Conservation (phyloP, 2,329 filamentous ascomycete species). For the Colletotrichum truncatum region DNA sequence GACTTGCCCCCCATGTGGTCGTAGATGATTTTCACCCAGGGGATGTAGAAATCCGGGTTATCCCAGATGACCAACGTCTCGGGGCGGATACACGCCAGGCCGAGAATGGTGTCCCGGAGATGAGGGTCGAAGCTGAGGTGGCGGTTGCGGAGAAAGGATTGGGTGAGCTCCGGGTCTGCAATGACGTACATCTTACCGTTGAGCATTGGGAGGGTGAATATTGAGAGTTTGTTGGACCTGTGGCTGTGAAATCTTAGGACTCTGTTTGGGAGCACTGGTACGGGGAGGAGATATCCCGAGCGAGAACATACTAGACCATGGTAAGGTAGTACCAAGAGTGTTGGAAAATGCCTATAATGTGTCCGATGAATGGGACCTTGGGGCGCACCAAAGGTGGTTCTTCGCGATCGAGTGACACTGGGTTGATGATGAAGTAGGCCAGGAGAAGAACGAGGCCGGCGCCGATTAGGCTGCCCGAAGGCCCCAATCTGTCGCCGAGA, state of each 20-base stretch:
- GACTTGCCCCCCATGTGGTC: constrained; percentile 36
- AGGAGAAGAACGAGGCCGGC: too few species aligned
- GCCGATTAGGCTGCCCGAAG: too few species aligned
- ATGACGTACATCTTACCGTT: constrained; percentile 53
- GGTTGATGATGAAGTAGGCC: neutral
- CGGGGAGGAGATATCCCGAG: too few species aligned
- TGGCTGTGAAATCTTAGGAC: too few species aligned
- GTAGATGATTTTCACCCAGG: constrained; percentile 35
- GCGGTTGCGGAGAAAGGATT: constrained; percentile 48
- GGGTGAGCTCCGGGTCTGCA: constrained; percentile 48
- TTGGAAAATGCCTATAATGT: constrained; percentile 53
- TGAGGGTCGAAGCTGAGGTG: constrained; percentile 54
- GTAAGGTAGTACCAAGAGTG: constrained; percentile 46
- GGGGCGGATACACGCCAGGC: constrained; percentile 45
- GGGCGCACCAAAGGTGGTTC: constrained; percentile 54
- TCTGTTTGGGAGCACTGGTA: too few species aligned
- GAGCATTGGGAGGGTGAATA: constrained; percentile 56
- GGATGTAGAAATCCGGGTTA: neutral
- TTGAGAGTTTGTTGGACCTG: too few species aligned
- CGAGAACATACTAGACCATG: constrained; percentile 49
- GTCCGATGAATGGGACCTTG: constrained; percentile 54
- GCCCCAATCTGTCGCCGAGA: too few species aligned
- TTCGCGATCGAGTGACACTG: constrained; percentile 35
- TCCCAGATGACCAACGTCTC: constrained; percentile 37
- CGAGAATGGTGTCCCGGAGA: constrained; percentile 45